Conservation (phyloP, 257 asterid genomes). For the Solanum appendiculatum region DNA sequence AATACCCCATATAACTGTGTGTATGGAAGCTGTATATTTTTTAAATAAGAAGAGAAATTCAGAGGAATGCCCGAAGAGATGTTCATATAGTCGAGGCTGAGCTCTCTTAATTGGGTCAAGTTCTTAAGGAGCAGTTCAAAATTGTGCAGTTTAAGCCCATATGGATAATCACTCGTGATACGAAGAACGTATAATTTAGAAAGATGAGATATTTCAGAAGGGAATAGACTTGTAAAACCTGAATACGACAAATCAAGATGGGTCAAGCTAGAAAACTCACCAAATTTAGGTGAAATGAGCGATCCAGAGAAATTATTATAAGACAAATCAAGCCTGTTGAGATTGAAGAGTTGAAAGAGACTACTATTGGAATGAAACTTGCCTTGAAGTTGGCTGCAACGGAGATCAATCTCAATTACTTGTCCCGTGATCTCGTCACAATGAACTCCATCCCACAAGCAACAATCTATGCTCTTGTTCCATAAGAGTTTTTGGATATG, state of each 20-base stretch:
- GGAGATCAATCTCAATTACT: too few relatives aligned
- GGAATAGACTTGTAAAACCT: conserved; percentile 9
- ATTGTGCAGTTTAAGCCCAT: neutral
- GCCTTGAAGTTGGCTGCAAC: too few relatives aligned
- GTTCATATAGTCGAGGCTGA: too few relatives aligned
- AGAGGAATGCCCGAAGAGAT: conserved; percentile 8
- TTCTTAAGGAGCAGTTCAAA: too few relatives aligned
- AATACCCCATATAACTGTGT: neutral
- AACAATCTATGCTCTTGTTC: too few relatives aligned
- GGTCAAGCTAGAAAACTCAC: neutral
- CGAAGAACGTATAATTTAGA: neutral
- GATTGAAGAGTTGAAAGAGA: neutral
- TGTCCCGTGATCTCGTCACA: too few relatives aligned
- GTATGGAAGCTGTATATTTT: accelerated
- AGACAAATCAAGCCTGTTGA: conserved; percentile 1
- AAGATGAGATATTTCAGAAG: conserved; percentile 2
- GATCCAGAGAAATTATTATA: conserved; percentile 3
- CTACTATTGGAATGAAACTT: neutral
- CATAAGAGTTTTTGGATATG: too few relatives aligned
- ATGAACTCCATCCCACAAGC: too few relatives aligned
- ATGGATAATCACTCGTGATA: accelerated
- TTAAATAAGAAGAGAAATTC: conserved; percentile 7
- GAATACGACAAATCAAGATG: conserved; percentile 11
- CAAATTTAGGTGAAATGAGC: neutral
- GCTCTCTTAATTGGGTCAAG: too few relatives aligned